These are phyloP conservation scores for Coniosporium tulheliwenetii DNA, from an alignment of 2,329 filamentous ascomycete species.

Conservation along the genomic window DNA sequence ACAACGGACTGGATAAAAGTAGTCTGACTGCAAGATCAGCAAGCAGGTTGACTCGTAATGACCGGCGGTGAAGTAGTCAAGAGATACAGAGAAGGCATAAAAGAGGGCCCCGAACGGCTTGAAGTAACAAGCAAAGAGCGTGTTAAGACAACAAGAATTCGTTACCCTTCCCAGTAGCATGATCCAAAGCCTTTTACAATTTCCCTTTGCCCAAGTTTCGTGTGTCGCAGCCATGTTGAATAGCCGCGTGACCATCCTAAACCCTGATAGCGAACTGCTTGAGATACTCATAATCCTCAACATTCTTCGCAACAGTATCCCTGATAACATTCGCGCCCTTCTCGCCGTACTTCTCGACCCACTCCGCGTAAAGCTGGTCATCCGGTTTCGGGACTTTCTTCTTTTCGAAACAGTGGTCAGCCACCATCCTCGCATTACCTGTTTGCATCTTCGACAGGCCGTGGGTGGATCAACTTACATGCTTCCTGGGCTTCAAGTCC, in stretches of 20 bases:
- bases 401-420: conserved; percentile 11
- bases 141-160: too few species aligned
- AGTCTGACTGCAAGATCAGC: too few species aligned
- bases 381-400: conserved; percentile 47
- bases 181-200: too few species aligned
- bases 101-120: too few species aligned
- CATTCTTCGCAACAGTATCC: conserved; percentile 54
- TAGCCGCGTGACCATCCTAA: conserved; percentile 1
- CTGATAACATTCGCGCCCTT: conserved; percentile 56
- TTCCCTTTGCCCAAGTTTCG: too few species aligned
- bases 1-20: too few species aligned
- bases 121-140: too few species aligned
- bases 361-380: conserved; percentile 54
- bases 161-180: too few species aligned
- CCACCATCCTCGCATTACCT: background rate
- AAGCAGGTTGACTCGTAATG: too few species aligned
- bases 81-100: too few species aligned
- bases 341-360: conserved; percentile 58
- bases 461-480: conserved; percentile 26
- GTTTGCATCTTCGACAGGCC: background rate
- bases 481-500: conserved; percentile 53
- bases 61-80: too few species aligned
- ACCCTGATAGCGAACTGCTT: conserved; percentile 57
- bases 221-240: too few species aligned
- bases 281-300: conserved; percentile 65